Conservation (phyloP, 129 eudicot genomes). For the Rutidosis leptorrhynchoides region DNA sequence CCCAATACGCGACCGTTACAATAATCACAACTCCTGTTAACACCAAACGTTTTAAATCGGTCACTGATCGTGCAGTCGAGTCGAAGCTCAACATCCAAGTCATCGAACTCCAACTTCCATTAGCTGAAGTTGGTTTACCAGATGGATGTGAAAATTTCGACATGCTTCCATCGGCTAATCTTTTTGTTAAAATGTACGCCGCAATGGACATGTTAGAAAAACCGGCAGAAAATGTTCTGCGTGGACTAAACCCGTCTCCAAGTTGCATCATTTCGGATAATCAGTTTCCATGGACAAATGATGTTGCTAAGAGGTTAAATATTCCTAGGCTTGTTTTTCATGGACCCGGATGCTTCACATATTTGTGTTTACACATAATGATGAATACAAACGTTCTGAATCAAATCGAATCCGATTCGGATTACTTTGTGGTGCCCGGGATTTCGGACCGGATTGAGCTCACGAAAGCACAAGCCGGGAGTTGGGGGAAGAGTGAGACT, state of each 20-base stretch:
- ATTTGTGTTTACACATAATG: slow-evolving; percentile 31
- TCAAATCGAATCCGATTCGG: slow-evolving; percentile 28
- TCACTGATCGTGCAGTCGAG: slow-evolving; percentile 35
- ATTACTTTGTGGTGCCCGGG: slow-evolving; percentile 29
- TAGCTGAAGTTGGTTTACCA: slow-evolving; percentile 51
- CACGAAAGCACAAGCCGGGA: slow-evolving; percentile 29
- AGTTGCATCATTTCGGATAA: slow-evolving; percentile 60
- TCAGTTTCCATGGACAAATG: slow-evolving; percentile 51
- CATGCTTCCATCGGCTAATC: slow-evolving; percentile 35
- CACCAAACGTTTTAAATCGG: slow-evolving; percentile 34
- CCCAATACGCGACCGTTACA: slow-evolving; percentile 36
- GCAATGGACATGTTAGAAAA: slow-evolving; percentile 39
- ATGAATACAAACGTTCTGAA: slow-evolving; percentile 11
- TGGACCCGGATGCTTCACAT: slow-evolving; percentile 56
- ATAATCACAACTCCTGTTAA: slow-evolving; percentile 62
- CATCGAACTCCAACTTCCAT: slow-evolving; percentile 46
- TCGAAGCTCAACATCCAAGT: slow-evolving; percentile 42
- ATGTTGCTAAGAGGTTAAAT: slow-evolving; percentile 34
- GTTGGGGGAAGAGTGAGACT: slow-evolving; percentile 29
- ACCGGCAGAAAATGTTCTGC: slow-evolving; percentile 38
- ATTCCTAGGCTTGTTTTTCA: slow-evolving; percentile 60
- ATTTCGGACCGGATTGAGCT: slow-evolving; percentile 34
- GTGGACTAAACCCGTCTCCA: slow-evolving; percentile 32
- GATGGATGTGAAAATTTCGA: slow-evolving; percentile 64
- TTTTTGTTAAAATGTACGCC: slow-evolving; percentile 27